phyloP scores from a whole-genome alignment of 1,284 basidiomycete genomes.

The Apiotrichum sp. region DNA sequence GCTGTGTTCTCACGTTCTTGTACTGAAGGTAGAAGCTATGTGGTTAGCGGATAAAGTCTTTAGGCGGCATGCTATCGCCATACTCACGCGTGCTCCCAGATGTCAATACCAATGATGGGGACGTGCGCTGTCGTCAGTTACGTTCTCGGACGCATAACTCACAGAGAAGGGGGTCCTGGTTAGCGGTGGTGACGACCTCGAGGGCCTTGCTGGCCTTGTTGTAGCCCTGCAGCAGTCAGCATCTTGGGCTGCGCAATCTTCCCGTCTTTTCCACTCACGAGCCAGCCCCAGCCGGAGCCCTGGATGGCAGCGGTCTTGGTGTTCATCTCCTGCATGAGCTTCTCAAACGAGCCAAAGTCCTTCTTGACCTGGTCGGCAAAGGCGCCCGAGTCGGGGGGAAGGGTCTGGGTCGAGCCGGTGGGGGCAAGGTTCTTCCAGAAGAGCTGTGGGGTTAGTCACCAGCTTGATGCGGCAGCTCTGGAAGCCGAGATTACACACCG shows the following conservation, averaged over 20 bases:
- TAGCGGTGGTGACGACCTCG: conserved; percentile 83
- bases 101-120: conserved; percentile 92
- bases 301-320: conserved; percentile 86
- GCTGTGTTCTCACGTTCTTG: conserved; percentile 60
- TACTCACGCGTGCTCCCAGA: conserved; percentile 60
- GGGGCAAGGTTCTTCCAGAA: conserved; percentile 97
- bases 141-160: conserved; percentile 26
- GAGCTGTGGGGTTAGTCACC: conserved; percentile 57
- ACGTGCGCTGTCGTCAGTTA: conserved; percentile 56
- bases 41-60: no score
- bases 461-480: no score
- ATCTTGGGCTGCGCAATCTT: not conserved
- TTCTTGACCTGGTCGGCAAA: conserved; percentile 75
- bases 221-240: conserved; percentile 55
- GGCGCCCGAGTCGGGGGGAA: conserved; percentile 59
- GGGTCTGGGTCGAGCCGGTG: conserved; percentile 56
- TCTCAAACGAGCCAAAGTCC: conserved; percentile 76
- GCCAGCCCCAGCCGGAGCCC: conserved; percentile 98
- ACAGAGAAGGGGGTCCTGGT: conserved; percentile 89
- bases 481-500: conserved; percentile 25
- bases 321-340: conserved; percentile 73
- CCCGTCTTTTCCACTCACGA: conserved; percentile 60
- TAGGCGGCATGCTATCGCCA: no score
- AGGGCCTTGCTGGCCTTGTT: conserved; percentile 66
- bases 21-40: conserved; percentile 71